These are phyloP conservation scores for Mycena albidolilacea DNA, from an alignment of 768 basidiomycete species.

Conservation along the genomic window DNA sequence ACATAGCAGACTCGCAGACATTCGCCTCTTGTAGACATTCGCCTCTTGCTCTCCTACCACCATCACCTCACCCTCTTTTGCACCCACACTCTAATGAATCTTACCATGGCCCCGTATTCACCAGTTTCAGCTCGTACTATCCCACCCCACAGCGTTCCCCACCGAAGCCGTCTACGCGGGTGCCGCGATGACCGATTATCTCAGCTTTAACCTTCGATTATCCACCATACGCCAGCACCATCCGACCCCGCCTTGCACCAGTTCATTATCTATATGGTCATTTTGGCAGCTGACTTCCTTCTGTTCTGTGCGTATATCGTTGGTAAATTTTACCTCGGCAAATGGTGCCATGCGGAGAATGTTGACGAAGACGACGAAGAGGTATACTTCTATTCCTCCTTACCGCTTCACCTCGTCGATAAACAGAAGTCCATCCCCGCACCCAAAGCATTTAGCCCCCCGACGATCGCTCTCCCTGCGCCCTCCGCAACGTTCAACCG, in stretches of 20 bases:
- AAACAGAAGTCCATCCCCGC: background rate
- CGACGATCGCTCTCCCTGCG: background rate
- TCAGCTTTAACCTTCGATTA: too few relatives aligned
- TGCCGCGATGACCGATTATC: too few relatives aligned
- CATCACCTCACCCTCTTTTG: too few relatives aligned
- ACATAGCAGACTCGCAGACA: too few relatives aligned
- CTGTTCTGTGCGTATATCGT: background rate
- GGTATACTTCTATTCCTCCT: background rate
- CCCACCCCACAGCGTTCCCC: too few relatives aligned
- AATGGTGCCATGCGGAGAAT: background rate
- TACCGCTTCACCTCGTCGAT: background rate
- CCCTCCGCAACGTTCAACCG: background rate
- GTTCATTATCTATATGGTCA: background rate
- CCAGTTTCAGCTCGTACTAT: too few relatives aligned
- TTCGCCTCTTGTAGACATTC: too few relatives aligned
- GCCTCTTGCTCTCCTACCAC: too few relatives aligned
- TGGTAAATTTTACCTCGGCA: background rate
- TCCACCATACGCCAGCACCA: too few relatives aligned
- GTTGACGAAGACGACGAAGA: background rate
- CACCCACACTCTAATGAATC: too few relatives aligned
- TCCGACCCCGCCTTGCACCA: background rate
- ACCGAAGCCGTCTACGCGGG: too few relatives aligned
- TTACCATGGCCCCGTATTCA: too few relatives aligned
- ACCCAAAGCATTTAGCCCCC: background rate
- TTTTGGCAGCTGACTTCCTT: background rate